Evolutionary conservation across 169 alveolate genomes (phyloP).

Genomic region (Cryptosporidium canis): DNA sequence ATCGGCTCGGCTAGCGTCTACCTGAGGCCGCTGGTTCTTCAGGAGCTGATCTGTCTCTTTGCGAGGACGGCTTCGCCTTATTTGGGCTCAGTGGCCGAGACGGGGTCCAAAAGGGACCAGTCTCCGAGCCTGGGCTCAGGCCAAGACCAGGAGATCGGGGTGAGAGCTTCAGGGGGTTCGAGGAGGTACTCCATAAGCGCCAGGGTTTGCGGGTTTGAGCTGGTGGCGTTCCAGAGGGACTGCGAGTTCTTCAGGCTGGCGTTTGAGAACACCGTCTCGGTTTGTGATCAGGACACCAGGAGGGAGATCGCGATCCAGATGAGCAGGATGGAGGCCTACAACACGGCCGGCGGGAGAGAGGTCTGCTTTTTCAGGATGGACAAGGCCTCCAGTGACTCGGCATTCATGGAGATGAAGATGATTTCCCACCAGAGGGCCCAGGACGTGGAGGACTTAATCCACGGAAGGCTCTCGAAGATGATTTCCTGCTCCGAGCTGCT

Average conservation of each 20-base stretch:
- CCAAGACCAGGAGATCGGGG: background rate
- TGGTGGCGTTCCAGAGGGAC: constrained; percentile 41
- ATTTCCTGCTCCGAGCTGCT: constrained; percentile 44
- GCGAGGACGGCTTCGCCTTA: background rate
- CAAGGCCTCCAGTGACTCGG: background rate
- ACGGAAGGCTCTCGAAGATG: background rate
- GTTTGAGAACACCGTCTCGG: background rate
- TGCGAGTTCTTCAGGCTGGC: background rate
- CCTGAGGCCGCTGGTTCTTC: constrained; percentile 22
- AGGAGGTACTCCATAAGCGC: background rate
- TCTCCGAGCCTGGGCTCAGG: too few relatives aligned
- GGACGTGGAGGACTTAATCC: background rate
- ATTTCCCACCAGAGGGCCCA: background rate
- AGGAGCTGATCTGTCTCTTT: constrained; percentile 6
- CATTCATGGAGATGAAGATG: background rate
- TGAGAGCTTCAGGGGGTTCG: background rate
- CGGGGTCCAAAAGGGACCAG: background rate
- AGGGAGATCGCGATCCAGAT: constrained; percentile 13
- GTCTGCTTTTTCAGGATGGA: constrained; percentile 21
- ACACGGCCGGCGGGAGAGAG: background rate
- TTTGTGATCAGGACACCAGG: constrained; percentile 1
- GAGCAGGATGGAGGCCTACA: background rate
- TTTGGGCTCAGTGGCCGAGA: background rate
- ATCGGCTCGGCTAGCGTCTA: background rate
- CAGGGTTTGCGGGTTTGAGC: background rate